phyloP scores from a whole-genome alignment of 495 filamentous ascomycete species.

The Aspergillus mulundensis region DNA sequence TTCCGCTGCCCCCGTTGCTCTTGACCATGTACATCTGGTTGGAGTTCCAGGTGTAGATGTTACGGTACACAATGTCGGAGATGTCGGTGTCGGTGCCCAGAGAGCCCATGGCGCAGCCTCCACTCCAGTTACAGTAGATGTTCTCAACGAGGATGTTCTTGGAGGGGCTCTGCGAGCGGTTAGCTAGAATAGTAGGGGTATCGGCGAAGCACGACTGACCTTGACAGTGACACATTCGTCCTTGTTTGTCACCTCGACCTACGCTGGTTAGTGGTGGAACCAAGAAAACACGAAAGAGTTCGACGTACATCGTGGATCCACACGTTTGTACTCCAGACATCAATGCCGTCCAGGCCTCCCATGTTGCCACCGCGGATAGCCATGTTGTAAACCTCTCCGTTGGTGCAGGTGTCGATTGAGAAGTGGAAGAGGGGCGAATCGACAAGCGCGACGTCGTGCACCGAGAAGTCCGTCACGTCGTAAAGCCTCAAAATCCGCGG shows the following conservation, averaged over 20 bases:
- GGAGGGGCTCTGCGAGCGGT: conserved; percentile 28
- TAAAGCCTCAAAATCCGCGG: conserved; percentile 40
- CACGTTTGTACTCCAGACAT: conserved; percentile 48
- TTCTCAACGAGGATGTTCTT: conserved; percentile 52
- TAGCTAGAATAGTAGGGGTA: background rate
- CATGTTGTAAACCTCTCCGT: conserved; percentile 51
- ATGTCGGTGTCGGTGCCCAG: conserved; percentile 37
- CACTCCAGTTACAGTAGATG: conserved; percentile 56
- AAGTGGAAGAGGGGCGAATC: conserved; percentile 51
- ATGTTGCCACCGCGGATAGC: conserved; percentile 47
- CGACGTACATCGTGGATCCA: conserved; percentile 47
- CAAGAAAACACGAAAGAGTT: background rate
- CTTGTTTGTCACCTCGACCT: conserved; percentile 53
- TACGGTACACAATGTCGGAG: conserved; percentile 44
- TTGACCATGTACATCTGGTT: conserved; percentile 66
- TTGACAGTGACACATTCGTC: conserved; percentile 55
- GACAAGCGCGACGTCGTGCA: conserved; percentile 49
- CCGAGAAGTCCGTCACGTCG: conserved; percentile 41
- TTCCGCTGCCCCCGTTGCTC: conserved; percentile 52
- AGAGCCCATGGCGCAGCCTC: conserved; percentile 52
- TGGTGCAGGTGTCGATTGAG: conserved; percentile 41
- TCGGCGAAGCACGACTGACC: conserved; percentile 15
- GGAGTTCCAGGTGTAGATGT: conserved; percentile 49
- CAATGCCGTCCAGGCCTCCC: conserved; percentile 50
- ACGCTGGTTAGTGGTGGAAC: conserved; percentile 12